Evolutionary conservation across 495 filamentous ascomycete species (phyloP), one percentile per base, ranked within the genome.

Genomic region (Aspergillus bertholletiae): DNA sequence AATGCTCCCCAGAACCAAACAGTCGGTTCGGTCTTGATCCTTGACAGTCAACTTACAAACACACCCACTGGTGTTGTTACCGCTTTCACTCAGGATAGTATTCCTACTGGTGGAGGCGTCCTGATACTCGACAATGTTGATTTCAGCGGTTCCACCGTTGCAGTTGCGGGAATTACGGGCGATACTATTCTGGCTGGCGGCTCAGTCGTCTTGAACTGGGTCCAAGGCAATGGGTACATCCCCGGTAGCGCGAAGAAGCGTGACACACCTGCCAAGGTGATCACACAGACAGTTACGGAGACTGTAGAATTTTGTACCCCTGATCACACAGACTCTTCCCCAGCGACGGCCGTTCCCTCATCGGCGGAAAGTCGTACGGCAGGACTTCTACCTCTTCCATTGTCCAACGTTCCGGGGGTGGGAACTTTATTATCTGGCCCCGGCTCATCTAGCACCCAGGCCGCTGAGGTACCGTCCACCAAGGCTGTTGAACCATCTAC

Each of bases 51-150:
- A 17, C 83, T 96, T 61, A 84, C 76, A 49, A 86, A 88, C 66
- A 90, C 87, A 15, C 80, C 79, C 3, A 80, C 85, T 46, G 91
- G 87, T 62, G 79, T 96, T 53, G 78, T 82, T 47, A 96, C 90
- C 52, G 82, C 83, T 7, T 92, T 86, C 77, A 66, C 58, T 7
- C 74, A 80, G 56, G 71, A 80, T n/a, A 80, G 74, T 27, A 75
- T 79, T 22, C 79, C 85, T 13, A 65, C 79, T 37, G 85, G 88
- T 54, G 92, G 88, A 62, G 89, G 87, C 51, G 90, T 87, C 8
- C 75, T 96, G 21, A 75, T 96, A 41, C 67, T 97, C 15, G 90
- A 96, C 64, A 96, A 97, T 56, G 88, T 95, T 27, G 87, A 90
- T 60, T 87, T 96, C 65, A 73, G 68, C 21, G 80, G 81, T 34